Conservation (phyloP, 2,329 filamentous ascomycete genomes). For the Epichloe aotearoae region DNA sequence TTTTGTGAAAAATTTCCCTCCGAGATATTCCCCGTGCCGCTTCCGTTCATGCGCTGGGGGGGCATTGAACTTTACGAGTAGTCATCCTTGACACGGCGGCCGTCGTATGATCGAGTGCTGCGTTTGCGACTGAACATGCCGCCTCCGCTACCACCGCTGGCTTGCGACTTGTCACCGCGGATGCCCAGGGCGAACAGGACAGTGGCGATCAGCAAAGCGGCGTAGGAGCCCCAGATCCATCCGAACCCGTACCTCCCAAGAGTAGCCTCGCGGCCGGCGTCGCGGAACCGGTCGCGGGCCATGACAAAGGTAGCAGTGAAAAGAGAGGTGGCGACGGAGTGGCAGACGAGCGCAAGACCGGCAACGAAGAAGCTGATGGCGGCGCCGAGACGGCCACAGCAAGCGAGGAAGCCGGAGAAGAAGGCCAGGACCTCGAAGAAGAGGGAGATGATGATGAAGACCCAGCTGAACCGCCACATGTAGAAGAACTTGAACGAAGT, state of each 20-base stretch:
- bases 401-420: conserved; percentile 54
- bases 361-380: conserved; percentile 49
- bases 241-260: conserved; percentile 59
- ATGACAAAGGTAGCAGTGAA: conserved; percentile 66
- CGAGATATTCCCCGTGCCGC: not conserved
- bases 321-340: conserved; percentile 50
- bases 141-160: conserved; percentile 11
- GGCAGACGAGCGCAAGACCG: conserved; percentile 52
- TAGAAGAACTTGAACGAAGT: conserved; percentile 58
- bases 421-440: conserved; percentile 62
- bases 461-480: conserved; percentile 85
- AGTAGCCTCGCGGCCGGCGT: conserved; percentile 38
- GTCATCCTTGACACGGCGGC: conserved; percentile 56
- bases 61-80: conserved; percentile 34
- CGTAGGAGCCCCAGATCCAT: conserved; percentile 64
- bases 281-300: conserved; percentile 52
- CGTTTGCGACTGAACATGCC: conserved; percentile 16
- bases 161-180: conserved; percentile 30
- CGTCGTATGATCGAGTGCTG: conserved; percentile 25
- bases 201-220: conserved; percentile 50
- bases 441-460: conserved; percentile 74
- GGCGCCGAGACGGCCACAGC: conserved; percentile 57
- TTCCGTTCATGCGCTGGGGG: not conserved
- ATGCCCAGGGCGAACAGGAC: conserved; percentile 55
- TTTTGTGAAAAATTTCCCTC: not conserved